Base-by-base conservation (phyloP, 345 rosid genomes). In the Melaleuca alternifolia region DNA sequence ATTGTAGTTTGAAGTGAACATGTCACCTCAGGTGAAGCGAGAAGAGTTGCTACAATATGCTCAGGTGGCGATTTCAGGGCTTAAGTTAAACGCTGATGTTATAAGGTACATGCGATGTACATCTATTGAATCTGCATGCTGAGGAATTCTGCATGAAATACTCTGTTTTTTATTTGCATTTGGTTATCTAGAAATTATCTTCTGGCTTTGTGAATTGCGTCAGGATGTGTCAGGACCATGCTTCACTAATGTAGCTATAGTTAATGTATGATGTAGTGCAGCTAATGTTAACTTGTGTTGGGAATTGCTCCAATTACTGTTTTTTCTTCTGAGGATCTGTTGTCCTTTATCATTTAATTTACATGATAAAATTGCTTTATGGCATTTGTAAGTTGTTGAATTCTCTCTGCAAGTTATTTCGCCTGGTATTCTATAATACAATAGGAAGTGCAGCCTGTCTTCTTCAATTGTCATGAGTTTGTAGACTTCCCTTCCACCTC, bases 41-140 rank as follows among this genome's bases (percentile, higher is more conserved):
- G 97, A 95, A 92, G 99, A 97, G 84, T 88, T 97, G 71, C 98
- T 97, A 87, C 94, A 93, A 85, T 94, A 94, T 92, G 98, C 98
- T 48, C 96, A 95, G 91, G 89, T 88, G 90, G 98, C 99, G 85
- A 96, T 97, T 87, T 85, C 94, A 85, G 99, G 98, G 90, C 89
- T 97, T 75, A 97, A 96, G 92, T 65, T 93, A 76, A 94, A 93
- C 91, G 93, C 95, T 88, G 94, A 94, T 88, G 87, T 93, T 87
- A 86, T 91, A 88, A 97, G 99, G 98, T 96, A 90, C 90, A 89
- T 86, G 83, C 54, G 56, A 82, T 87, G 82, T 84, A 20, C 54
- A 79, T 59, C n/a, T 24, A 2, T 51, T 4, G 11, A 56, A 79
- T 6, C 51, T 87, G 52, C 56, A 61, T 82, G 28, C 87, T 83